Conservation (phyloP, 148 eudicot species). For the Camellia japonica region DNA sequence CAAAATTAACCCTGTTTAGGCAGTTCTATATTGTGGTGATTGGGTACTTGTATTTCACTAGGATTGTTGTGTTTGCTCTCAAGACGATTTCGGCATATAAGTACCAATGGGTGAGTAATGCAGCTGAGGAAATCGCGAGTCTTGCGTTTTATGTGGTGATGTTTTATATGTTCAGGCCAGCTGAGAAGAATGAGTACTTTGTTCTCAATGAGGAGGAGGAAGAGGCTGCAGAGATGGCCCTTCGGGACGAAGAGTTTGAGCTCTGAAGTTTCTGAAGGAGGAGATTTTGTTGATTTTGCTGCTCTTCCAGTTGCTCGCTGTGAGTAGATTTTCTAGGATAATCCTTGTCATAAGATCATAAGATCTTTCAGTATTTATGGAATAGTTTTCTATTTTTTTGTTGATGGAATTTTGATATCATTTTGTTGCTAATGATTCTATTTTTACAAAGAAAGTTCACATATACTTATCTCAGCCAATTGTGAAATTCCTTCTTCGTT, state of each 20-base stretch:
- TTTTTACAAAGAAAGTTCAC: background rate
- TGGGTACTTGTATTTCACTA: slow-evolving; percentile 93
- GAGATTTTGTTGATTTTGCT: slow-evolving; percentile 1
- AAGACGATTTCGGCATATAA: slow-evolving; percentile 82
- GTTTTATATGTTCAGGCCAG: slow-evolving; percentile 98
- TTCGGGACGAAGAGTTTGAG: slow-evolving; percentile 71
- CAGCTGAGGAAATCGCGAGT: slow-evolving; percentile 93
- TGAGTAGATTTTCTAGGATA: slow-evolving; percentile 12
- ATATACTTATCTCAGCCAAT: background rate
- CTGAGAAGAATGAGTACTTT: slow-evolving; percentile 89
- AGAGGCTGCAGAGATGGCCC: slow-evolving; percentile 94
- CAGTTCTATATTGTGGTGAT: slow-evolving; percentile 93
- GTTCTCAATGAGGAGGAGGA: slow-evolving; percentile 88
- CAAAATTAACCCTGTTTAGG: slow-evolving; percentile 81
- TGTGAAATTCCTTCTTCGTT: background rate
- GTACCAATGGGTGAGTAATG: slow-evolving; percentile 93
- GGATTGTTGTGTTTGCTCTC: slow-evolving; percentile 88
- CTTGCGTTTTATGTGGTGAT: slow-evolving; percentile 75
- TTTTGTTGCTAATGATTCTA: background rate
- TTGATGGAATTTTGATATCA: background rate
- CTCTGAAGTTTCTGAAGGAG: slow-evolving; percentile 32
- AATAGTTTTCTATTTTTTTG: background rate
- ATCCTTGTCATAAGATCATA: slow-evolving; percentile 6
- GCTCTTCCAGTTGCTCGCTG: slow-evolving; percentile 1
- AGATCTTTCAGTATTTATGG: slow-evolving; percentile 5